Conservation (phyloP, 192 early-diverging fungal species). For the Chytriomyces sp. region DNA sequence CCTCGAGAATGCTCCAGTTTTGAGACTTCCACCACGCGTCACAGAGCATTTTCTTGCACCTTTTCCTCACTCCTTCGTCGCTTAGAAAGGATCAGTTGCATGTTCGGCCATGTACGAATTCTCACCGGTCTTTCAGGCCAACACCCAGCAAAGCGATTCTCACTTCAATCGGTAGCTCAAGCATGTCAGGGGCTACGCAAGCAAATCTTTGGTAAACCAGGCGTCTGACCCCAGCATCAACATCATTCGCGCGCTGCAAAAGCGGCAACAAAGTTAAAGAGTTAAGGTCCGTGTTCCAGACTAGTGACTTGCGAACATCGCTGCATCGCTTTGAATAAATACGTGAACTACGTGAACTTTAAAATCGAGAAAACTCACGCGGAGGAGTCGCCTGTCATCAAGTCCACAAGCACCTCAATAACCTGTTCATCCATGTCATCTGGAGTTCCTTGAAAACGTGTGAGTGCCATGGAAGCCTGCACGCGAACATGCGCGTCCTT, state of each 20-base stretch:
- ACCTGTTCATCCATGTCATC: slow-evolving; percentile 30
- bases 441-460: slow-evolving; percentile 26
- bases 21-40: slow-evolving; percentile 16
- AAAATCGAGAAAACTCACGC: slow-evolving; percentile 21
- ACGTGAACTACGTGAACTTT: not conserved
- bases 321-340: not conserved
- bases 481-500: slow-evolving; percentile 29
- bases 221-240: slow-evolving; percentile 23
- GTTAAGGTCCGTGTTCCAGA: slow-evolving; percentile 28
- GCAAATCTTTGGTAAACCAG: slow-evolving; percentile 28
- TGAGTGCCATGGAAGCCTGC: slow-evolving; percentile 22
- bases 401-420: slow-evolving; percentile 16
- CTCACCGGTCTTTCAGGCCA: slow-evolving; percentile 19
- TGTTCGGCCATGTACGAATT: not conserved
- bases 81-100: not conserved
- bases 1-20: slow-evolving; percentile 2
- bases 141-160: slow-evolving; percentile 8
- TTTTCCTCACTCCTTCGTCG: slow-evolving; percentile 24
- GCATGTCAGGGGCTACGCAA: slow-evolving; percentile 12
- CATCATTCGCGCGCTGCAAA: slow-evolving; percentile 29
- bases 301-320: slow-evolving; percentile 24
- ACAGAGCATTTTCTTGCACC: slow-evolving; percentile 14
- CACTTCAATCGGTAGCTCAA: slow-evolving; percentile 16
- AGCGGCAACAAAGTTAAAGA: slow-evolving; percentile 7
- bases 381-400: slow-evolving; percentile 21